Evolutionary conservation across 495 filamentous ascomycete genomes (phyloP).

Genomic region (Parathielavia hyrcaniae): DNA sequence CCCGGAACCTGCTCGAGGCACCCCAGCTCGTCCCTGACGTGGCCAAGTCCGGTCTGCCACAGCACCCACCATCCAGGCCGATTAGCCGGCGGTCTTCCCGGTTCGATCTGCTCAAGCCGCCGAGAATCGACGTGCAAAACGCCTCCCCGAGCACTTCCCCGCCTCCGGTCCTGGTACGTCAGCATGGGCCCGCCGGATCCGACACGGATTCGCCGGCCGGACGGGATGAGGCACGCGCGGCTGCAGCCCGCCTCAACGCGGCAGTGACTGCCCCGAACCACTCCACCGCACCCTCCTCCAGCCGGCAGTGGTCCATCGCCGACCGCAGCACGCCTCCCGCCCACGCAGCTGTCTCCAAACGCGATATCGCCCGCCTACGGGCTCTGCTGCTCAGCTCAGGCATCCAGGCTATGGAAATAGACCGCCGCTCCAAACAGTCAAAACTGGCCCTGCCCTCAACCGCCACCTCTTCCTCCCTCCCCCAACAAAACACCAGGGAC

Average conservation of each 20-base stretch:
- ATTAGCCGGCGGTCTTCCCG: constrained; percentile 41
- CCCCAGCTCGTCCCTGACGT: constrained; percentile 33
- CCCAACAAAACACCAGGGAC: neutral
- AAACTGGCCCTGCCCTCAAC: constrained; percentile 23
- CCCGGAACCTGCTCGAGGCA: constrained; percentile 37
- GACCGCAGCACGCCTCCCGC: constrained; percentile 45
- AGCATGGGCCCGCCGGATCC: constrained; percentile 31
- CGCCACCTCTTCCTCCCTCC: neutral
- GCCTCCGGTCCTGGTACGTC: constrained; percentile 21
- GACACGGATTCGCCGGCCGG: constrained; percentile 33
- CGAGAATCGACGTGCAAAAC: constrained; percentile 54
- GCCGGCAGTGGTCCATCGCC: constrained; percentile 66
- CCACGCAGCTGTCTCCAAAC: constrained; percentile 43
- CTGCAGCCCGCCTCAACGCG: constrained; percentile 27
- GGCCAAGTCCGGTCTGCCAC: constrained; percentile 14
- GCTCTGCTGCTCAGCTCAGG: constrained; percentile 74
- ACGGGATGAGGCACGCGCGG: constrained; percentile 23
- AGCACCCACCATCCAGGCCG: constrained; percentile 27
- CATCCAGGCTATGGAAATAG: constrained; percentile 76
- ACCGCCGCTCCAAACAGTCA: constrained; percentile 53
- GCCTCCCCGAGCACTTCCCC: constrained; percentile 42
- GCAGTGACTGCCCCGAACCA: constrained; percentile 21
- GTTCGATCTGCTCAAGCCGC: constrained; percentile 54
- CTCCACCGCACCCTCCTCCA: constrained; percentile 26
- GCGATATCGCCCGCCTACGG: constrained; percentile 67